Conservation (phyloP, 176 grass and related monocot genomes). For the Raddia guianensis region DNA sequence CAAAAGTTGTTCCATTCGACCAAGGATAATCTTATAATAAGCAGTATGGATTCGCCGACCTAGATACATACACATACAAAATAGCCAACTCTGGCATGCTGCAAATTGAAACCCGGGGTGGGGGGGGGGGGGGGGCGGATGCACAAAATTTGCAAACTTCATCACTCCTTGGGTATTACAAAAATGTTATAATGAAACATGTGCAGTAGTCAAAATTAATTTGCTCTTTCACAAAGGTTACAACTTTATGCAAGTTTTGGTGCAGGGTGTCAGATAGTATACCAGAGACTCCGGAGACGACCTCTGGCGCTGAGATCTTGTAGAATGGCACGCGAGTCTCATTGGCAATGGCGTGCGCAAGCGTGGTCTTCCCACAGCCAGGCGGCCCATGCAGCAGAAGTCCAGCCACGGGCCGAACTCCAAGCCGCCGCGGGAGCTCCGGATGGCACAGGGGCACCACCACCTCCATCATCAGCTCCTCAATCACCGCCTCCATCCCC, state of each 20-base stretch:
- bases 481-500: slow-evolving; percentile 67
- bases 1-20: neutral
- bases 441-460: slow-evolving; percentile 86
- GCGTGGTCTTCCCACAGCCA: slow-evolving; percentile 85
- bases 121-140: too few relatives aligned
- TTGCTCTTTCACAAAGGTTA: neutral
- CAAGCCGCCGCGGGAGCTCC: slow-evolving; percentile 62
- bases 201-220: neutral
- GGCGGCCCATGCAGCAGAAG: slow-evolving; percentile 84
- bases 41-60: neutral
- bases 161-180: neutral
- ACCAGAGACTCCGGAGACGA: slow-evolving; percentile 91
- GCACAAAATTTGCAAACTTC: neutral
- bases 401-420: slow-evolving; percentile 74
- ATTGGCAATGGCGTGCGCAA: slow-evolving; percentile 86
- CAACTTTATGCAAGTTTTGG: neutral
- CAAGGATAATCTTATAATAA: neutral
- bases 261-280: neutral
- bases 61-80: neutral
- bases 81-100: neutral
- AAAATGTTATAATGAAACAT: neutral
- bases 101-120: neutral
- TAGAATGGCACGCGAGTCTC: slow-evolving; percentile 90
- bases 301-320: slow-evolving; percentile 86
- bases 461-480: slow-evolving; percentile 89